These are phyloP conservation scores for Harringtonia lauricola DNA, from an alignment of 2,329 filamentous ascomycete species.

Conservation along the genomic window DNA sequence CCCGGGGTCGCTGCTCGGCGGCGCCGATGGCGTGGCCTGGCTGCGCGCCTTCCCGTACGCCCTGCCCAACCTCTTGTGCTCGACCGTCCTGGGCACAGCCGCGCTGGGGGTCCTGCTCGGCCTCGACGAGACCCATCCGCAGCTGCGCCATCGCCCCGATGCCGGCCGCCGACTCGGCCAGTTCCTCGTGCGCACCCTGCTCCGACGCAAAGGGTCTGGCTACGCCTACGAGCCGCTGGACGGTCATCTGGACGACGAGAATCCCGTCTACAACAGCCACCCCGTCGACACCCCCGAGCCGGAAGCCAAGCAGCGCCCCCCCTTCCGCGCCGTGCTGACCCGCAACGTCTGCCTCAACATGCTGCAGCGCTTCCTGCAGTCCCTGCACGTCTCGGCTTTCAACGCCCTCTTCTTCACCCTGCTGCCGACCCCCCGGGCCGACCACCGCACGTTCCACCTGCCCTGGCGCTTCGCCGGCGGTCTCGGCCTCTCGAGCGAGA, in stretches of 20 bases:
- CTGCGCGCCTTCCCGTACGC: not conserved
- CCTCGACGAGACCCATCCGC: slow-evolving; percentile 3
- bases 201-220: not conserved
- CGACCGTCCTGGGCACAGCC: not conserved
- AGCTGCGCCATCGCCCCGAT: not conserved
- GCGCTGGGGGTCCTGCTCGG: not conserved
- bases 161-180: not conserved
- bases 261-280: too few relatives aligned
- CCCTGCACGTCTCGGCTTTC: slow-evolving; percentile 2
- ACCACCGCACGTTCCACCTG: not conserved
- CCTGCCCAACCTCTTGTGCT: slow-evolving; percentile 1
- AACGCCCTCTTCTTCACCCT: slow-evolving; percentile 1
- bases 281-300: too few relatives aligned
- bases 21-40: not conserved
- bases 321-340: not conserved
- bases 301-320: not conserved
- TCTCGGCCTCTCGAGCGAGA: slow-evolving; percentile 1
- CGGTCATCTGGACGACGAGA: not conserved
- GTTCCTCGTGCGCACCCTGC: not conserved
- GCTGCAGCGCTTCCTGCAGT: slow-evolving; percentile 2
- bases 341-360: not conserved
- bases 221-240: not conserved
- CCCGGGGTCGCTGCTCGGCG: not conserved
- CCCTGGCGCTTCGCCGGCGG: slow-evolving; percentile 1
- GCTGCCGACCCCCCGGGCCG: not conserved